Evolutionary conservation across 2,329 filamentous ascomycete genomes (phyloP).

Genomic region (Proliferodiscus dingleyae): DNA sequence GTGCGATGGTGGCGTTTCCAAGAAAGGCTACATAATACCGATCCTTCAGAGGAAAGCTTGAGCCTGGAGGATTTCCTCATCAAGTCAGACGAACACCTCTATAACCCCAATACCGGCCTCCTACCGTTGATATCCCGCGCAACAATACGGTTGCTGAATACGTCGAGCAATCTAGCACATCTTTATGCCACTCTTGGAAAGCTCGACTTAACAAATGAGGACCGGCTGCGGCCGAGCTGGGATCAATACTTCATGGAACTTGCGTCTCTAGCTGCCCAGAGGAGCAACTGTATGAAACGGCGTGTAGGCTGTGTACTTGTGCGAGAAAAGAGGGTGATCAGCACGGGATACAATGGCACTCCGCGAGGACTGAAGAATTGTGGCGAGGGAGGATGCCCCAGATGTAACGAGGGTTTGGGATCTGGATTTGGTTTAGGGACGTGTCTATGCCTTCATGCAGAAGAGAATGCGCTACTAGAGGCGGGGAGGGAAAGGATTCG

Average conservation of each 20-base stretch:
- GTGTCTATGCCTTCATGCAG: slow-evolving; percentile 94
- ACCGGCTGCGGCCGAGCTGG: slow-evolving; percentile 84
- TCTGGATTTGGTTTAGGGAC: slow-evolving; percentile 73
- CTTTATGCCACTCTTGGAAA: slow-evolving; percentile 68
- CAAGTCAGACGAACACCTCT: slow-evolving; percentile 54
- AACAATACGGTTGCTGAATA: slow-evolving; percentile 82
- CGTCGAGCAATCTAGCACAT: slow-evolving; percentile 63
- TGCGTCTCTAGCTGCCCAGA: slow-evolving; percentile 82
- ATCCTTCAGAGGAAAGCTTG: slow-evolving; percentile 23
- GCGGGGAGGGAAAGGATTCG: slow-evolving; percentile 86
- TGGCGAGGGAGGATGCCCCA: slow-evolving; percentile 80
- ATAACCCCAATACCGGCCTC: slow-evolving; percentile 58
- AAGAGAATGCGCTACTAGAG: slow-evolving; percentile 94
- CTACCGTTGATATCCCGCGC: slow-evolving; percentile 76
- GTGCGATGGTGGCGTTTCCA: slow-evolving; percentile 79
- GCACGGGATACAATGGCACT: slow-evolving; percentile 97
- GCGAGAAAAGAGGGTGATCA: slow-evolving; percentile 78
- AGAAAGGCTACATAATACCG: slow-evolving; percentile 37
- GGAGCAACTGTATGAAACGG: slow-evolving; percentile 97
- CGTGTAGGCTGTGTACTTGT: slow-evolving; percentile 93
- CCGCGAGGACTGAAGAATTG: slow-evolving; percentile 85
- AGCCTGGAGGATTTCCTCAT: slow-evolving; percentile 44
- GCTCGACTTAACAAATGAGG: slow-evolving; percentile 71
- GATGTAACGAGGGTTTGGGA: slow-evolving; percentile 74
- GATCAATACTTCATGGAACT: slow-evolving; percentile 98